phyloP scores from a whole-genome alignment of 75 land plant genomes.

The Gnetum montanum region DNA sequence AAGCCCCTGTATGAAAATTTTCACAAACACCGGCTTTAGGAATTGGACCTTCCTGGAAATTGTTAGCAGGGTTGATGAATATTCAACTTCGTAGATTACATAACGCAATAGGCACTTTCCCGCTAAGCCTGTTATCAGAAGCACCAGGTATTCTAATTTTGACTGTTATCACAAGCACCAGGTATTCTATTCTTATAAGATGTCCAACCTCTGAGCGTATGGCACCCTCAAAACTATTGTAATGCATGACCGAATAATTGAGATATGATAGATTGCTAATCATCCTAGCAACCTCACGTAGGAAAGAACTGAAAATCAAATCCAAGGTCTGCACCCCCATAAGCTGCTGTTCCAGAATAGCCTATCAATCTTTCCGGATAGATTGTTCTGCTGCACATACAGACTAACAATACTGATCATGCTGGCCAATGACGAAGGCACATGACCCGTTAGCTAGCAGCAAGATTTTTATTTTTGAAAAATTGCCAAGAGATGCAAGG shows the following conservation, averaged over 20 bases:
- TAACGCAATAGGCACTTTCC: conserved; percentile 25
- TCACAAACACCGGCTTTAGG: conserved; percentile 29
- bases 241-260: conserved; percentile 19
- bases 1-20: conserved; percentile 18
- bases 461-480: conserved; percentile 28
- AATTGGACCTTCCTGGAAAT: conserved; percentile 32
- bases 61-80: conserved; percentile 25
- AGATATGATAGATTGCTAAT: conserved; percentile 39
- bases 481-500: conserved; percentile 26
- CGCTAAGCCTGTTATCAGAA: conserved; percentile 28
- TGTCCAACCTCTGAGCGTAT: conserved; percentile 26
- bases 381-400: conserved; percentile 31
- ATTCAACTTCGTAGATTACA: conserved; percentile 21
- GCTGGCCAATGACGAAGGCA: conserved; percentile 29
- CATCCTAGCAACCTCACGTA: conserved; percentile 25
- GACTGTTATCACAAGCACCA: conserved; percentile 25
- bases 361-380: conserved; percentile 25
- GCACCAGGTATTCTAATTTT: too few species aligned
- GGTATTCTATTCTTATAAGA: conserved; percentile 29
- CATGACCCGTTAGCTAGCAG: conserved; percentile 41
- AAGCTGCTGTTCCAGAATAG: conserved; percentile 23
- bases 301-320: conserved; percentile 31
- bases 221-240: conserved; percentile 23
- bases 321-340: conserved; percentile 43
- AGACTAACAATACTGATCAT: conserved; percentile 42